A percentile compares a stretch with the other conserved stretches of the same genome.
These are phyloP conservation scores for Phytopythium oedochilum DNA, from an alignment of 352 stramenopile species.

Conservation along the genomic window DNA sequence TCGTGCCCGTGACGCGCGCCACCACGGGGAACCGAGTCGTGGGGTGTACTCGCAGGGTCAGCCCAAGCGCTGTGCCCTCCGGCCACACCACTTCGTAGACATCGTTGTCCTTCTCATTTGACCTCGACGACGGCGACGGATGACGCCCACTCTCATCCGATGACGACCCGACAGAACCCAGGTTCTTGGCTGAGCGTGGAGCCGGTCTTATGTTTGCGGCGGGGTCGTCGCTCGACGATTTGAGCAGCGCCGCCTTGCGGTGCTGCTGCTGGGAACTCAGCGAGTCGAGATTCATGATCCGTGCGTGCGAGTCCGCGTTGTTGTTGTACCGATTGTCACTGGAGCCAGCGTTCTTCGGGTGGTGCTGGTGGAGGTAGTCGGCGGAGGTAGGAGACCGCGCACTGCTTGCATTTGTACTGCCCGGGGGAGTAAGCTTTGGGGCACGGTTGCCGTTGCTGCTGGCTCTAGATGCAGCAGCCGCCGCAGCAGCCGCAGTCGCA, in stretches of 20 bases:
- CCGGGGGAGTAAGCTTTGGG: not conserved
- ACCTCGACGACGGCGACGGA: constrained; percentile 10
- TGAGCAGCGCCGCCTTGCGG: constrained; percentile 34
- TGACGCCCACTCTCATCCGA: constrained; percentile 1
- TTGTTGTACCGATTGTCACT: constrained; percentile 17
- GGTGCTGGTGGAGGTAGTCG: not conserved
- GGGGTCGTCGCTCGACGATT: constrained; percentile 30
- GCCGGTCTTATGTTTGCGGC: not conserved
- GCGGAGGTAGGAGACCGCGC: constrained; percentile 1
- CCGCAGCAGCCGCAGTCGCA: not conserved
- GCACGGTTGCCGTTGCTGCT: not conserved
- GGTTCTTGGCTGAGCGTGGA: constrained; percentile 3
- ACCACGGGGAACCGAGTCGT: constrained; percentile 69
- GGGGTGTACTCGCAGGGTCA: constrained; percentile 66
- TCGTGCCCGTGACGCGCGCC: constrained; percentile 64
- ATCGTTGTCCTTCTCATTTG: constrained; percentile 36
- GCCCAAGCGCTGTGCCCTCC: constrained; percentile 54
- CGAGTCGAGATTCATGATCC: constrained; percentile 39
- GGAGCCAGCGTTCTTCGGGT: constrained; percentile 11
- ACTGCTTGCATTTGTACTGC: not conserved
- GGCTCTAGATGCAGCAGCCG: not conserved
- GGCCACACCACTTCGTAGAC: constrained; percentile 76
- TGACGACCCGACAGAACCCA: not conserved
- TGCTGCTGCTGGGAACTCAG: constrained; percentile 13
- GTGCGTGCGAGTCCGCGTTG: constrained; percentile 24